phyloP scores from a whole-genome alignment of 2,329 filamentous ascomycete genomes.

The Colletotrichum liaoningense region DNA sequence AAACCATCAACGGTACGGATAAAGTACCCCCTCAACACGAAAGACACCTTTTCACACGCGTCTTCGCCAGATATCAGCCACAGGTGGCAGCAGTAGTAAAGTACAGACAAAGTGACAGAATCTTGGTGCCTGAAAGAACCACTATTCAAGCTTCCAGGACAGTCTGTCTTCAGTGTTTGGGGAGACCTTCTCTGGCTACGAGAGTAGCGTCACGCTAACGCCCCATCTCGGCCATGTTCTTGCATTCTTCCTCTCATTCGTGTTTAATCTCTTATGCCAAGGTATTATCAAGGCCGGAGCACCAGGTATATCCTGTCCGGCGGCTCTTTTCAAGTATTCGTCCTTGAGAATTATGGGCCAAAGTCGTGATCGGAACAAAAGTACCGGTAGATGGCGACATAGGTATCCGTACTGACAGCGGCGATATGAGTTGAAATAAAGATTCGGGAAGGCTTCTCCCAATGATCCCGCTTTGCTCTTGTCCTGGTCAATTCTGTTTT shows the following conservation, averaged over 20 bases:
- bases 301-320: not conserved
- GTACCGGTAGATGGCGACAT: not conserved
- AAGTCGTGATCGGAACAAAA: not conserved
- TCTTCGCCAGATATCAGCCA: not conserved
- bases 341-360: not conserved
- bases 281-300: not conserved
- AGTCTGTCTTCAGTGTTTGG: slow-evolving; percentile 8
- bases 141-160: slow-evolving; percentile 32
- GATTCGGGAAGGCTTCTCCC: not conserved
- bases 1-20: not conserved
- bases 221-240: not conserved
- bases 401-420: not conserved
- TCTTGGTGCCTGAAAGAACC: not conserved
- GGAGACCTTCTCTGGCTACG: slow-evolving; percentile 19
- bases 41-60: not conserved
- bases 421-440: not conserved
- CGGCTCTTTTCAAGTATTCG: not conserved
- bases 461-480: not conserved
- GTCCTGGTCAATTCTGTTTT: not conserved
- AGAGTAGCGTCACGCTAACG: slow-evolving; percentile 8
- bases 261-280: not conserved
- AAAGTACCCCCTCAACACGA: too few relatives aligned
- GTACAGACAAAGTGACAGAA: not conserved
- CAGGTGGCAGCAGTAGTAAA: not conserved
- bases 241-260: slow-evolving; percentile 7